phyloP scores from a whole-genome alignment of 2,329 filamentous ascomycete species.

The Lecanicillium sp. region DNA sequence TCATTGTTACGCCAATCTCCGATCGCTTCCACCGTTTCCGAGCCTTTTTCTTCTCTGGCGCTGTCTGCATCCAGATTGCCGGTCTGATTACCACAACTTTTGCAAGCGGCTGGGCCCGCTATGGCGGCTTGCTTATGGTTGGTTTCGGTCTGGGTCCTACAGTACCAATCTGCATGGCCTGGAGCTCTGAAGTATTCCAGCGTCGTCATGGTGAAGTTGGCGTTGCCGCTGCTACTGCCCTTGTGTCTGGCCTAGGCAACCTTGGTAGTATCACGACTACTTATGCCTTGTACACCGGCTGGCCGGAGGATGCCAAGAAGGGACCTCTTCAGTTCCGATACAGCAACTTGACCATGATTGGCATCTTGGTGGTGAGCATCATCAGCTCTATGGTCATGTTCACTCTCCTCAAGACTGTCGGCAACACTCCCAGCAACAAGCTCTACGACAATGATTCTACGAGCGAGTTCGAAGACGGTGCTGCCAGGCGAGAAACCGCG shows the following conservation, averaged over 20 bases:
- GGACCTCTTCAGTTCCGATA: slow-evolving; percentile 67
- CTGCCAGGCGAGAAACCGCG: slow-evolving; percentile 47
- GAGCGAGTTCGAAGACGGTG: slow-evolving; percentile 48
- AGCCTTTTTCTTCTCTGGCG: slow-evolving; percentile 71
- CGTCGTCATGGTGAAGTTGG: slow-evolving; percentile 82
- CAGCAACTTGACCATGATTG: slow-evolving; percentile 84
- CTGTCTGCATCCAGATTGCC: slow-evolving; percentile 69
- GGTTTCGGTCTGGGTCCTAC: slow-evolving; percentile 87
- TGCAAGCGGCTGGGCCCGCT: slow-evolving; percentile 73
- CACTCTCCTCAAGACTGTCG: slow-evolving; percentile 50
- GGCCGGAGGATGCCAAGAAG: slow-evolving; percentile 64
- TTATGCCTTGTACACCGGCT: slow-evolving; percentile 82
- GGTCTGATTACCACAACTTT: slow-evolving; percentile 76
- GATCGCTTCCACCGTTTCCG: slow-evolving; percentile 79
- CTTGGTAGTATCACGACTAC: slow-evolving; percentile 80
- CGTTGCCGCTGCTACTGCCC: slow-evolving; percentile 74
- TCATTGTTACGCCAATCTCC: slow-evolving; percentile 75
- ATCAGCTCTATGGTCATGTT: slow-evolving; percentile 62
- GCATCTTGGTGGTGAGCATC: slow-evolving; percentile 73
- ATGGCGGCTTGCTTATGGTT: slow-evolving; percentile 81
- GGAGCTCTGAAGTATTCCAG: slow-evolving; percentile 88
- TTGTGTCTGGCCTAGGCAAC: slow-evolving; percentile 83
- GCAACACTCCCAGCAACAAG: slow-evolving; percentile 43
- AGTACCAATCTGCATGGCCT: slow-evolving; percentile 89
- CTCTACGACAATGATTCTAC: slow-evolving; percentile 28